Conservation (phyloP, 805 yeast species). For the Yamadazyma sp. region DNA sequence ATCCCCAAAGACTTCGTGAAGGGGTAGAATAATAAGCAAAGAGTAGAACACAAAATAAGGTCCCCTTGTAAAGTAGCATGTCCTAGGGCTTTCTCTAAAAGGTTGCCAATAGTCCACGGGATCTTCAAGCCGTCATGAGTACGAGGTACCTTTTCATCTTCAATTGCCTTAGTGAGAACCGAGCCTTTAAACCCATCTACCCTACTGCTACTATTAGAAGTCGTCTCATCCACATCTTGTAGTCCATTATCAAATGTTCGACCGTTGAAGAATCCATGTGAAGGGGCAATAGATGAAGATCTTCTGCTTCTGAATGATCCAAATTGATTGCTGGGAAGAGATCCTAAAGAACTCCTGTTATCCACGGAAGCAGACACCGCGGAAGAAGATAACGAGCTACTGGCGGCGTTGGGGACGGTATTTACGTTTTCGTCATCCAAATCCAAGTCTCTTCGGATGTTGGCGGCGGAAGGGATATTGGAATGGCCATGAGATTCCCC, state of each 20-base stretch:
- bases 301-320: constrained; percentile 20
- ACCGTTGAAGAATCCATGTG: constrained; percentile 17
- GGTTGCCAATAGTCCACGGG: constrained; percentile 59
- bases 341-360: constrained; percentile 15
- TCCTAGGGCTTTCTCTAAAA: constrained; percentile 52
- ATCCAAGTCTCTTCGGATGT: constrained; percentile 18
- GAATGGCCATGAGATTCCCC: constrained; percentile 6
- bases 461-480: neutral
- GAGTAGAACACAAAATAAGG: constrained; percentile 55
- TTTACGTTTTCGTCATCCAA: constrained; percentile 37
- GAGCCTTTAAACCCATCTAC: constrained; percentile 10
- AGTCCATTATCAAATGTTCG: constrained; percentile 12
- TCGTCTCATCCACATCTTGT: constrained; percentile 14
- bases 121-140: constrained; percentile 15
- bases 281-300: constrained; percentile 21
- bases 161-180: constrained; percentile 16
- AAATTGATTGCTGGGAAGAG: constrained; percentile 11
- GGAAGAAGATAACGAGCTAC: constrained; percentile 18
- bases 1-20: constrained; percentile 19
- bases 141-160: constrained; percentile 1
- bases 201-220: constrained; percentile 1
- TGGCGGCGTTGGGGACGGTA: constrained; percentile 18
- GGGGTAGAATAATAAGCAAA: constrained; percentile 52
- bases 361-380: constrained; percentile 13
- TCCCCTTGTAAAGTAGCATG: constrained; percentile 66